Base-by-base conservation (phyloP, 208 protist genomes). In the Herpetomonas tarakana region DNA sequence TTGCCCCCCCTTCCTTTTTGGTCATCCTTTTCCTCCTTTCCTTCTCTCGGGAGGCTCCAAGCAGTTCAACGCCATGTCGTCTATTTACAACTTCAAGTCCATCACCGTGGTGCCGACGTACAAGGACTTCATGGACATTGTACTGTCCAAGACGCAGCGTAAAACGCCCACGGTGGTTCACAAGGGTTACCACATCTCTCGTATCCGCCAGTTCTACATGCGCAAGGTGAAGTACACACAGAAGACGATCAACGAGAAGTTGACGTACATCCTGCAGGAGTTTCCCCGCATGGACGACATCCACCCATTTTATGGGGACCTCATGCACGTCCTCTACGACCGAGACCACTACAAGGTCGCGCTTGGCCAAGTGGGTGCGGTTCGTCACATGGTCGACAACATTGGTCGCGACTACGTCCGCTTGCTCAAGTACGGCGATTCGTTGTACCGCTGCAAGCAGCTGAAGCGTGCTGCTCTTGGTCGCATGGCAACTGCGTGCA, bases 241-340 rank as follows among this genome's bases (percentile, higher is more conserved):
- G 78, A 96, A 97, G 76, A 97, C 88, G 38, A 99, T 98, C 74
- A 96, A 99, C 64, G 98, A 99, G 55, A 98, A 98, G 73, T 82
- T 99, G 6, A 85, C 88, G 4, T 76, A 84, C 41, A 99, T 99
- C 47, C 73, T 99, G 29, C 83, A 90, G 51, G 85, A 98, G 50
- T 99, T 99, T 67, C 98, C 98, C 19, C 87, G 95, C 52, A 88
- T 99, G 66, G 96, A 98, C 54, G 98, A 99, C 65, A 98, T 99
- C 54, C 99, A 99, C 81, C 99, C 99, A 35, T 99, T 99, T 78
- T 99, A 99, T 78, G 98, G 95, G 3, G 98, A 99, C 73, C 84
- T 99, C 28, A 98, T 99, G 86, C 99, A 99, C 83, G 98, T 99
- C 21, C 83, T 99, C 2, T 99, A 99, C 84, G 98, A 99, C 78